phyloP scores from a whole-genome alignment of 2,329 filamentous ascomycete genomes.

The Blastomyces parvus region DNA sequence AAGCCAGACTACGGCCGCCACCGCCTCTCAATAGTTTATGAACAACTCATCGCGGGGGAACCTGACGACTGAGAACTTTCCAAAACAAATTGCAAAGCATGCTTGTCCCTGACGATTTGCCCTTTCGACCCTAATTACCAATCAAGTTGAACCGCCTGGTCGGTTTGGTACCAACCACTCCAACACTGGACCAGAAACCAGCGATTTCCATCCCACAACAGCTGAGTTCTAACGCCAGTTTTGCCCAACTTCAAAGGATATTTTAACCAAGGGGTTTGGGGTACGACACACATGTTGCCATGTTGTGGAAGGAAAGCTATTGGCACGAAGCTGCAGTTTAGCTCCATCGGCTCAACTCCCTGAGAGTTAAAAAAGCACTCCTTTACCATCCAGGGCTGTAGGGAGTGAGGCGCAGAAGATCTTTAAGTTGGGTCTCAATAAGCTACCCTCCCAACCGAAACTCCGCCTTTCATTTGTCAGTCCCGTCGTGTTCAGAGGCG shows the following conservation, averaged over 20 bases:
- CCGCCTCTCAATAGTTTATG: not conserved
- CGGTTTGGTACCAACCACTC: not conserved
- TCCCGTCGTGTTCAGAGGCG: slow-evolving; percentile 1
- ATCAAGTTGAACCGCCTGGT: not conserved
- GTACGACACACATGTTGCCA: not conserved
- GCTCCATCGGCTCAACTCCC: not conserved
- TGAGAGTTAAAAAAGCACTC: too few species aligned
- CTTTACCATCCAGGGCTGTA: not conserved
- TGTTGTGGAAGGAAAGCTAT: not conserved
- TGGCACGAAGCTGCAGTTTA: not conserved
- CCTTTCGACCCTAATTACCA: not conserved
- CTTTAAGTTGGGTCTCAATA: slow-evolving; percentile 2
- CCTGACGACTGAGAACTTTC: not conserved
- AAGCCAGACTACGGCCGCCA: not conserved
- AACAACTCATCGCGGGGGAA: slow-evolving; percentile 1
- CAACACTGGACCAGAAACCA: not conserved
- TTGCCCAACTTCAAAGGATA: not conserved
- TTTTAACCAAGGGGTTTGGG: not conserved
- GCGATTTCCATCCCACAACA: not conserved
- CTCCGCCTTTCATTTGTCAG: not conserved
- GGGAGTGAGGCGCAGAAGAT: not conserved
- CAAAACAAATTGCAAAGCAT: not conserved
- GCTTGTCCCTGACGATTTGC: not conserved
- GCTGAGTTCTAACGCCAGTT: not conserved
- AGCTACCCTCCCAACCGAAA: not conserved